Percentiles rank a stretch among this genome's conserved stretches.
phyloP scores from a whole-genome alignment of 2,329 filamentous ascomycete genomes.

The Arachnomyces sp. region DNA sequence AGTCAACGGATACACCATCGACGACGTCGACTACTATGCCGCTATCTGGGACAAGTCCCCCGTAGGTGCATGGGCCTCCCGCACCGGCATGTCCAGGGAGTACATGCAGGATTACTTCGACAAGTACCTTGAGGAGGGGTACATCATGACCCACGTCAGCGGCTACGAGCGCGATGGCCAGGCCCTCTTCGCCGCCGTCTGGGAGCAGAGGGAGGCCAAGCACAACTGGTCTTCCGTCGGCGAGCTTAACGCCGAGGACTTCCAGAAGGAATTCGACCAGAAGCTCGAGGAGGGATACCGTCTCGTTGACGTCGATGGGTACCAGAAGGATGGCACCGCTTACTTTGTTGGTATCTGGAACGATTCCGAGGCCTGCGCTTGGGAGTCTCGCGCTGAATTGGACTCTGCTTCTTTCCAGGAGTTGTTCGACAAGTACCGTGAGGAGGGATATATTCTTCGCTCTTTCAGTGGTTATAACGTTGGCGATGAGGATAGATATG shows the following conservation, averaged over 20 bases:
- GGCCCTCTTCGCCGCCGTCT: constrained; percentile 9
- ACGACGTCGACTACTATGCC: constrained; percentile 2
- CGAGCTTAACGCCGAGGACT: constrained; percentile 4
- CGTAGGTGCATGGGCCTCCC: constrained; percentile 1
- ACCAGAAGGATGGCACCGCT: constrained; percentile 6
- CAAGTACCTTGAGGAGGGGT: constrained; percentile 6
- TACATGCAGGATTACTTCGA: constrained; percentile 4
- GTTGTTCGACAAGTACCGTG: constrained; percentile 4
- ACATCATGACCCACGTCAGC: constrained; percentile 8
- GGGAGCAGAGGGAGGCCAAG: constrained; percentile 5
- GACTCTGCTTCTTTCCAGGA: constrained; percentile 6
- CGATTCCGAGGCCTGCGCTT: constrained; percentile 1
- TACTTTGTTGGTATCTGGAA: constrained; percentile 12
- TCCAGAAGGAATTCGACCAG: constrained; percentile 4
- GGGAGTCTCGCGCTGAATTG: constrained; percentile 6
- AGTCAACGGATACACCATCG: constrained; percentile 10
- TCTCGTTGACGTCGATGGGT: constrained; percentile 7
- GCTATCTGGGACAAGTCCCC: constrained; percentile 9
- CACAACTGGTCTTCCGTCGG: constrained; percentile 5
- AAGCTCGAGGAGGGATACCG: constrained; percentile 1
- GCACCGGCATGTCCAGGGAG: neutral
- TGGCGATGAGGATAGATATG: constrained; percentile 2
- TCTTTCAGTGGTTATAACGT: constrained; percentile 8
- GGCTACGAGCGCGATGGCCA: constrained; percentile 7
- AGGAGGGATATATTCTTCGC: constrained; percentile 6